Conservation (phyloP, 306 rosid genomes). For the Inga laurina region DNA sequence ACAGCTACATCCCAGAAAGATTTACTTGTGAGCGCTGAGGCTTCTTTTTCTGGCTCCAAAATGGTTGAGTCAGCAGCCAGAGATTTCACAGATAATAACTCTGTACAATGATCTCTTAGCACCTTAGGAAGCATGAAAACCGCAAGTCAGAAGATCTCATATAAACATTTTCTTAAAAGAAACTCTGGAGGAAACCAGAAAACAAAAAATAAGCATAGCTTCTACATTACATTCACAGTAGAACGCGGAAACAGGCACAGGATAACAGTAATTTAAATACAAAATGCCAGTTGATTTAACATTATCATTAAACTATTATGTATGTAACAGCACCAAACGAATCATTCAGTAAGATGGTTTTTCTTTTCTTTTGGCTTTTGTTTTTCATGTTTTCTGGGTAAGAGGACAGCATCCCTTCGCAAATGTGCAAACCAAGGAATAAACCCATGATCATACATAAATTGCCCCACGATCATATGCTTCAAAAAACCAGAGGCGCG, state of each 20-base stretch:
- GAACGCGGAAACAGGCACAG: background rate
- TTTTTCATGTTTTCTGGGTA: too few relatives aligned
- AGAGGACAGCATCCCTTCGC: too few relatives aligned
- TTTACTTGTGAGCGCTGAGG: constrained; percentile 39
- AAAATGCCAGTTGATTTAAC: background rate
- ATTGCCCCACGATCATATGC: background rate
- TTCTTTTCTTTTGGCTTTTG: too few relatives aligned
- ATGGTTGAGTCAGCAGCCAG: constrained; percentile 51
- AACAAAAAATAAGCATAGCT: background rate
- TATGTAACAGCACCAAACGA: too few relatives aligned
- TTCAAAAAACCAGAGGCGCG: constrained; percentile 22
- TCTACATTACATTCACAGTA: background rate
- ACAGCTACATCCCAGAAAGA: constrained; percentile 74
- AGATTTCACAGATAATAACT: constrained; percentile 52
- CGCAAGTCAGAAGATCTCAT: constrained; percentile 15
- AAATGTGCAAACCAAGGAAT: too few relatives aligned
- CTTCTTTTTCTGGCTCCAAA: constrained; percentile 74
- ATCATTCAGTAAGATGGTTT: too few relatives aligned
- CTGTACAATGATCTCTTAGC: constrained; percentile 42
- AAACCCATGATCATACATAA: too few relatives aligned
- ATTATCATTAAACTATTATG: too few relatives aligned
- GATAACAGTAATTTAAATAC: background rate
- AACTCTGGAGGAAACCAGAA: background rate
- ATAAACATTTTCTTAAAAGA: background rate
- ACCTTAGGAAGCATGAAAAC: constrained; percentile 37